A percentile compares a stretch with the other conserved stretches of the same genome.
Conservation (phyloP, 1,139 yeast species). For the Candida labiduridarum region DNA sequence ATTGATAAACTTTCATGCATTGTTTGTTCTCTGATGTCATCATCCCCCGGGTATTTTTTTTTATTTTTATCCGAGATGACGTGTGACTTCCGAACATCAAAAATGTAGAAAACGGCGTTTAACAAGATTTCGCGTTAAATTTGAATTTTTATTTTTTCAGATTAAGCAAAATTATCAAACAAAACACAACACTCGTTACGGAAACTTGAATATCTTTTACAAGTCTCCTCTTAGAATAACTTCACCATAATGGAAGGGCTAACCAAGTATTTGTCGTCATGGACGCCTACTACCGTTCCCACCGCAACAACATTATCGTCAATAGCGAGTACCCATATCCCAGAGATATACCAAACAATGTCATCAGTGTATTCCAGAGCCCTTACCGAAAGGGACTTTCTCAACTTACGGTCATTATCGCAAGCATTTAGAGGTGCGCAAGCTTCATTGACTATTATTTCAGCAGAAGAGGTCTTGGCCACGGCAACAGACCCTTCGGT, state of each 20-base stretch:
- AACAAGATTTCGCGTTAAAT: no score
- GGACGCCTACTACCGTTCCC: slow-evolving; percentile 29
- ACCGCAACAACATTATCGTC: slow-evolving; percentile 21
- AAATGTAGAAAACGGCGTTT: no score
- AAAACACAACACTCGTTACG: background rate
- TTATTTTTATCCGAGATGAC: no score
- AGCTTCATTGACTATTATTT: slow-evolving; percentile 38
- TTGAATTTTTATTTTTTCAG: no score
- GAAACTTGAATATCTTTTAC: no score
- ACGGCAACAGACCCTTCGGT: slow-evolving; percentile 39
- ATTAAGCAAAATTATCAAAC: background rate
- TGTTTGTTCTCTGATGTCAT: no score
- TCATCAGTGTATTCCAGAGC: slow-evolving; percentile 19
- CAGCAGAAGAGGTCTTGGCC: slow-evolving; percentile 34
- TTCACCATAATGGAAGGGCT: background rate
- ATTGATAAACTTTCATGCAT: no score
- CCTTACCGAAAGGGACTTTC: slow-evolving; percentile 15
- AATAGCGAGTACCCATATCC: slow-evolving; percentile 24
- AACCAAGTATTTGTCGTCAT: slow-evolving; percentile 15
- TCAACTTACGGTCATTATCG: slow-evolving; percentile 22
- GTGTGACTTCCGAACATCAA: no score
- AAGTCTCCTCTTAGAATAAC: background rate
- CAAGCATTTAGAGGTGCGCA: slow-evolving; percentile 28
- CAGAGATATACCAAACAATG: slow-evolving; percentile 20
- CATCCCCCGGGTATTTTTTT: no score